Conservation (phyloP, 176 grass and related monocot genomes). For the Pontederia paniculata region DNA sequence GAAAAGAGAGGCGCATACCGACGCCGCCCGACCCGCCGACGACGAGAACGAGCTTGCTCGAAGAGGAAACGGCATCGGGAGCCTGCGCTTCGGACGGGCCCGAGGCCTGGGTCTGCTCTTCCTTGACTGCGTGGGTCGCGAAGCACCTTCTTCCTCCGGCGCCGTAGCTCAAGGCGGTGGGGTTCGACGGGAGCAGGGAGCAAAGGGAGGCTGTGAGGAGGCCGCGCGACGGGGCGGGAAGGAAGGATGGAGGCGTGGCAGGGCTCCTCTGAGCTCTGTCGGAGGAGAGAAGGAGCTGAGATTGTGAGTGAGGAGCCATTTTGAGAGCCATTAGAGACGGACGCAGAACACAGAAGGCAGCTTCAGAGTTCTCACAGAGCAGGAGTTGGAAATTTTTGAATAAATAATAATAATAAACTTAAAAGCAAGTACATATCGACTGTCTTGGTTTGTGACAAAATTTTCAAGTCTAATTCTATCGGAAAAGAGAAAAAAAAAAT, state of each 20-base stretch:
- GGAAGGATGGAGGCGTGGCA: not conserved
- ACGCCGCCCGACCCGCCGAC: conserved; percentile 73
- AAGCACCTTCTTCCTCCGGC: not conserved
- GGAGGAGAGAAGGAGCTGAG: not conserved
- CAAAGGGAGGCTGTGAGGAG: not conserved
- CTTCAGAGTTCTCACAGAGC: not conserved
- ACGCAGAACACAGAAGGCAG: not conserved
- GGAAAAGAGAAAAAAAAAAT: no score
- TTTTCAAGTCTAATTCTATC: no score
- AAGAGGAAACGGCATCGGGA: conserved; percentile 18
- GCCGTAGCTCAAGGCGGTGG: not conserved
- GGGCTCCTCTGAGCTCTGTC: not conserved
- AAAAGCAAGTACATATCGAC: no score
- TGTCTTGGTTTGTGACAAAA: no score
- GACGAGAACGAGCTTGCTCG: conserved; percentile 64
- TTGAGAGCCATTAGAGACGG: not conserved
- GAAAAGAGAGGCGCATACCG: conserved; percentile 23
- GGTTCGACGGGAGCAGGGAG: not conserved
- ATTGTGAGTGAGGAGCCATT: conserved; percentile 9
- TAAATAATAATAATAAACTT: no score
- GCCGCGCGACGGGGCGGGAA: not conserved
- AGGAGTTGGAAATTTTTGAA: no score
- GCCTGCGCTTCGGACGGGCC: conserved; percentile 5
- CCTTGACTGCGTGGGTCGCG: conserved; percentile 25
- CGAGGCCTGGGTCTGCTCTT: conserved; percentile 20